These are phyloP conservation scores for Apiospora koreana DNA, from an alignment of 2,329 filamentous ascomycete species.

Conservation along the genomic window DNA sequence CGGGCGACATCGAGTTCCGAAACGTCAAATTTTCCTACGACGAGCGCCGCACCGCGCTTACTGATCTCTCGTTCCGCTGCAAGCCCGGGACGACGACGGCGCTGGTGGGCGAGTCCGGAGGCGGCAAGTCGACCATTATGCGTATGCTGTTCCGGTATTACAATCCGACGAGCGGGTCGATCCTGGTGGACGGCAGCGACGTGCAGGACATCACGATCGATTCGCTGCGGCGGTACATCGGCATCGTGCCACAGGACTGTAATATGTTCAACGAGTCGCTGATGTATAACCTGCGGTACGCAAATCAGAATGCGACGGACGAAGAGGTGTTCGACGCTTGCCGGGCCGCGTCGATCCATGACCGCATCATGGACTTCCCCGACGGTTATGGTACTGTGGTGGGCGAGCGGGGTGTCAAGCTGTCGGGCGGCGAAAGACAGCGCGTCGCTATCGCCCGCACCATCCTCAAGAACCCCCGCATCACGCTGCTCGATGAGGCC, in stretches of 20 bases:
- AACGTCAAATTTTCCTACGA: conserved; percentile 47
- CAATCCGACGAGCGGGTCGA: conserved; percentile 54
- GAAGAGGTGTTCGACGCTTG: conserved; percentile 57
- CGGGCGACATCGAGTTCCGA: conserved; percentile 42
- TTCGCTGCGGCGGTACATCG: conserved; percentile 59
- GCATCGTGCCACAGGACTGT: conserved; percentile 66
- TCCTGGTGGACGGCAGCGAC: conserved; percentile 60
- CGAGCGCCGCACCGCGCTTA: conserved; percentile 15
- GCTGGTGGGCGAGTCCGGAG: conserved; percentile 63
- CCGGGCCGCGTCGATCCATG: conserved; percentile 57
- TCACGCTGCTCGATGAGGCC: conserved; percentile 72
- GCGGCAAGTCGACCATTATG: conserved; percentile 63
- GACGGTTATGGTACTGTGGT: conserved; percentile 39
- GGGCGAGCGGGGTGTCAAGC: conserved; percentile 29
- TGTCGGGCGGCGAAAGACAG: conserved; percentile 64
- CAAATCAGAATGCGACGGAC: conserved; percentile 53
- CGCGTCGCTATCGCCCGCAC: conserved; percentile 64
- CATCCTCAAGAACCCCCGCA: conserved; percentile 68
- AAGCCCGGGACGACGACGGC: conserved; percentile 55
- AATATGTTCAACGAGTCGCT: conserved; percentile 65
- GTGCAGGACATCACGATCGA: conserved; percentile 59
- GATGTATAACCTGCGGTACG: conserved; percentile 53
- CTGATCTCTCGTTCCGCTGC: conserved; percentile 46
- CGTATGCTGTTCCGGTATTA: conserved; percentile 64
- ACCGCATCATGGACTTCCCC: conserved; percentile 56